phyloP scores from a whole-genome alignment of 2,329 filamentous ascomycete species.

The Aspergillus spinulosporus region DNA sequence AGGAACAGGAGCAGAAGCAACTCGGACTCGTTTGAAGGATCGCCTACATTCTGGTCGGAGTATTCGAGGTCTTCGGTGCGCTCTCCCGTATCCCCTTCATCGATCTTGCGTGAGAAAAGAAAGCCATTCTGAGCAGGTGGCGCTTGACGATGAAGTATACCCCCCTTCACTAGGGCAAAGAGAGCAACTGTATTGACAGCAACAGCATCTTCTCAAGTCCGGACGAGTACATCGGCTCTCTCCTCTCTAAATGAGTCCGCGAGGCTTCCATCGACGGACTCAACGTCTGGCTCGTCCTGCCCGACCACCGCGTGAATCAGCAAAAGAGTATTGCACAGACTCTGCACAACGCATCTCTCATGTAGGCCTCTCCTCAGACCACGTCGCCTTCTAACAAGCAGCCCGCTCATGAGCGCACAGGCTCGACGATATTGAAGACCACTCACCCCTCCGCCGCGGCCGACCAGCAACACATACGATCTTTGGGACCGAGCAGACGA shows the following conservation, averaged over 20 bases:
- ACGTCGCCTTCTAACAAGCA: neutral
- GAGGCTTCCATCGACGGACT: conserved; percentile 40
- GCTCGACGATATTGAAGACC: conserved; percentile 73
- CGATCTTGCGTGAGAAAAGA: neutral
- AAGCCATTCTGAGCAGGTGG: too few species aligned
- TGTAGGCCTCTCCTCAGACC: conserved; percentile 23
- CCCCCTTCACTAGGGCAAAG: neutral
- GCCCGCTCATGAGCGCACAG: neutral
- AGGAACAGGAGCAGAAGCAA: neutral
- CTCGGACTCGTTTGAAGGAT: neutral
- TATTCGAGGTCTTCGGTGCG: neutral
- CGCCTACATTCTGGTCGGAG: conserved; percentile 1
- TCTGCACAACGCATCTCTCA: conserved; percentile 43
- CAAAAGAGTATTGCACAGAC: conserved; percentile 38
- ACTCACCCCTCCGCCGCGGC: conserved; percentile 71
- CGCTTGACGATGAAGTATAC: neutral
- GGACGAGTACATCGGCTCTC: conserved; percentile 23
- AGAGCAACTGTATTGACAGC: neutral
- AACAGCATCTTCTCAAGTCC: conserved; percentile 6
- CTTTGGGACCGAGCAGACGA: conserved; percentile 82
- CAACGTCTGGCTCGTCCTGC: conserved; percentile 40
- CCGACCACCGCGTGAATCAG: conserved; percentile 30
- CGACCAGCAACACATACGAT: conserved; percentile 80
- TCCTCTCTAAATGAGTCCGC: conserved; percentile 41
- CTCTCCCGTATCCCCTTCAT: conserved; percentile 4